A percentile compares a stretch with the other conserved stretches of the same genome.
These are phyloP conservation scores for Strobilomyces confusus DNA, from an alignment of 768 basidiomycete genomes.

Conservation along the genomic window DNA sequence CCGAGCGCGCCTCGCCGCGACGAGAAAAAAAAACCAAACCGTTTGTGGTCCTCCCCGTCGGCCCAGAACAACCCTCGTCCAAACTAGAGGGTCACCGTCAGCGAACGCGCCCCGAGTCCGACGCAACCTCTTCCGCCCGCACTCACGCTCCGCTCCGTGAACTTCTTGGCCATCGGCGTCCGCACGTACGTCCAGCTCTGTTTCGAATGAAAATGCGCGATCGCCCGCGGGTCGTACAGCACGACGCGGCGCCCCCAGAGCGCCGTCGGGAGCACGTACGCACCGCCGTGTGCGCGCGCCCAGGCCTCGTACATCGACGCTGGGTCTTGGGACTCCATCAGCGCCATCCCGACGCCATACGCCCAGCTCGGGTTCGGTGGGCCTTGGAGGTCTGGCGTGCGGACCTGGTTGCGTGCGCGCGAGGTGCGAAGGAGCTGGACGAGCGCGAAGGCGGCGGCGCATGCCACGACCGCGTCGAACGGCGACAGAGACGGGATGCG, in stretches of 20 bases:
- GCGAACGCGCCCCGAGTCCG: no score
- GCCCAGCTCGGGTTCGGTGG: neutral
- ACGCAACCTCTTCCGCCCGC: no score
- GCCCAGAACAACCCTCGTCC: conserved; percentile 30
- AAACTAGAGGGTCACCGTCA: conserved; percentile 10
- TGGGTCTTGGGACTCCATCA: neutral
- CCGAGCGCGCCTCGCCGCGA: neutral
- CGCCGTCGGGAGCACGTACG: neutral
- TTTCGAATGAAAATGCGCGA: neutral
- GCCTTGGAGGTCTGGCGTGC: neutral
- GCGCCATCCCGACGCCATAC: neutral
- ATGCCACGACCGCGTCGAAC: no score
- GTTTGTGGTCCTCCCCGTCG: conserved; percentile 42
- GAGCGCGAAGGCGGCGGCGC: no score
- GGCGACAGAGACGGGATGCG: neutral
- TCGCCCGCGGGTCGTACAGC: neutral
- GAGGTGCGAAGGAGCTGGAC: neutral
- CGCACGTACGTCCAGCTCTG: neutral
- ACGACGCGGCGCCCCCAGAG: neutral
- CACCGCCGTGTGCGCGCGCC: neutral
- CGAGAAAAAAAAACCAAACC: conserved; percentile 20
- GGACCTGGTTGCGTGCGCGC: neutral
- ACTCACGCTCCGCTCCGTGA: neutral
- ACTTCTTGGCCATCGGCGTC: neutral
- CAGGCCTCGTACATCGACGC: neutral